A percentile compares a stretch with the other conserved stretches of the same genome.
phyloP scores from a whole-genome alignment of 176 grass and related monocot genomes.

The Carex cristatella region DNA sequence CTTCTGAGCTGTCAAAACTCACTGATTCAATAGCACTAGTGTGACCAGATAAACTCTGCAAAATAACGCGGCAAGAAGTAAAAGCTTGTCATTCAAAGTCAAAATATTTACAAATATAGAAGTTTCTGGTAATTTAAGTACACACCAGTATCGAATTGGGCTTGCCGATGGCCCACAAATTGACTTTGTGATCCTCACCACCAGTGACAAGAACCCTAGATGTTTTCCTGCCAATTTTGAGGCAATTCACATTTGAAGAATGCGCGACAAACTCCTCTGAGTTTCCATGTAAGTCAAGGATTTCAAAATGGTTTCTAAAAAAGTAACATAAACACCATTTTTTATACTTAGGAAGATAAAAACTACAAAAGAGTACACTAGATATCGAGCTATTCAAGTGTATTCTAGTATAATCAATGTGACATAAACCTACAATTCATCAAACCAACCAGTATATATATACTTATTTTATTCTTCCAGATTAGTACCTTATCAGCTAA shows the following conservation, averaged over 20 bases:
- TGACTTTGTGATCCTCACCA: conserved; percentile 93
- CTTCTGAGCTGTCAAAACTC: conserved; percentile 81
- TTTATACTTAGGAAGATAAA: background rate
- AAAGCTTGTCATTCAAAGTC: conserved; percentile 9
- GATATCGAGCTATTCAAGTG: background rate
- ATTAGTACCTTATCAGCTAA: background rate
- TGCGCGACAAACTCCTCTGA: conserved; percentile 99
- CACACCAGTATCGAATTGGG: conserved; percentile 92
- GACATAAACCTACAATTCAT: background rate
- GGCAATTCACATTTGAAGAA: conserved; percentile 95
- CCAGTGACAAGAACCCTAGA: conserved; percentile 90
- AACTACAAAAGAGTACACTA: background rate
- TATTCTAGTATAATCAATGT: background rate
- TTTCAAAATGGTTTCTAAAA: conserved; percentile 10
- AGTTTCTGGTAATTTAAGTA: background rate
- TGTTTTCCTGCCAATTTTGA: conserved; percentile 93
- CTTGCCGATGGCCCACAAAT: conserved; percentile 93
- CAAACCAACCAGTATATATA: background rate
- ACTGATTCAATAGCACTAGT: conserved; percentile 91
- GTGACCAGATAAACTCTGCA: conserved; percentile 85
- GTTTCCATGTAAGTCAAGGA: conserved; percentile 49
- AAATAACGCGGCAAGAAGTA: conserved; percentile 9
- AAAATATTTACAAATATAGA: background rate
- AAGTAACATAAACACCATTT: background rate
- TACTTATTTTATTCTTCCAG: background rate